These are phyloP conservation scores for Hygrocybe punicea DNA, from an alignment of 768 basidiomycete species.

Conservation along the genomic window DNA sequence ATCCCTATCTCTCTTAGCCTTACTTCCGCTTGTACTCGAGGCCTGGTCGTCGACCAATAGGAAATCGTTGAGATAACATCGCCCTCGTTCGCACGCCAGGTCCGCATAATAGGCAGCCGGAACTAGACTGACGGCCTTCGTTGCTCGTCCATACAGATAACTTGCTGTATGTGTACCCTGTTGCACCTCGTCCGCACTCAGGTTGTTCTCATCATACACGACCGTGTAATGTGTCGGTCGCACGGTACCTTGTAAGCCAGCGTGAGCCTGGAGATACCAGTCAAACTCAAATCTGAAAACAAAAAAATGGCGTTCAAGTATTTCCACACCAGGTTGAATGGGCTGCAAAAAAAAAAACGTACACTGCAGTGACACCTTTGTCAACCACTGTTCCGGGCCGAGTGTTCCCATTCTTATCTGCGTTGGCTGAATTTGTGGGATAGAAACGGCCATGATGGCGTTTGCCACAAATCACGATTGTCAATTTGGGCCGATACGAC, in stretches of 20 bases:
- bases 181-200: conserved; percentile 72
- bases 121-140: conserved; percentile 76
- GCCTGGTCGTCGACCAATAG: conserved; percentile 50
- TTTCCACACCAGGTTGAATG: neutral
- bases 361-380: conserved; percentile 70
- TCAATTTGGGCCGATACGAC: conserved; percentile 57
- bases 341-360: conserved; percentile 19
- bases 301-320: neutral
- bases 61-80: conserved; percentile 73
- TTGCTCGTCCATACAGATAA: conserved; percentile 80
- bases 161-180: conserved; percentile 64
- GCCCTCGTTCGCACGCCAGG: conserved; percentile 75
- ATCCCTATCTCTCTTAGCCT: conserved; percentile 34
- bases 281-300: conserved; percentile 25
- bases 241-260: conserved; percentile 67
- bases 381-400: conserved; percentile 79
- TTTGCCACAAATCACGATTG: conserved; percentile 72
- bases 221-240: conserved; percentile 77
- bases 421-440: conserved; percentile 47
- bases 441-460: conserved; percentile 44
- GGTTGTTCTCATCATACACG: conserved; percentile 69
- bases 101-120: conserved; percentile 82
- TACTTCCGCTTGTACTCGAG: conserved; percentile 31
- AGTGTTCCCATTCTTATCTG: conserved; percentile 70
- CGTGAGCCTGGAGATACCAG: conserved; percentile 53